Conservation (phyloP, 495 filamentous ascomycete genomes). For the Trichodelitschia bisporula region DNA sequence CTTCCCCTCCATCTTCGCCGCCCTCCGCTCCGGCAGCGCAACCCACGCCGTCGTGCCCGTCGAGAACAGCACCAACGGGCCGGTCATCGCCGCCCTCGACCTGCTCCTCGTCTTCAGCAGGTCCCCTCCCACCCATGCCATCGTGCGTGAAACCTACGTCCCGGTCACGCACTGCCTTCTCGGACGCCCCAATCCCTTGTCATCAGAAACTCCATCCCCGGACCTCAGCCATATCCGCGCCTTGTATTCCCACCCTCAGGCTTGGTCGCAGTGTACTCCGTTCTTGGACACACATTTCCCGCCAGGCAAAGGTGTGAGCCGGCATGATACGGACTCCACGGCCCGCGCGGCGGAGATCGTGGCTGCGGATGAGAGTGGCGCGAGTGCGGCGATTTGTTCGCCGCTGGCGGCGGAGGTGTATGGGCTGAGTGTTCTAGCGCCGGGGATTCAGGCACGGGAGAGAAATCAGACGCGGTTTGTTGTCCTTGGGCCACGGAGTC, state of each 20-base stretch:
- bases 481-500: no score
- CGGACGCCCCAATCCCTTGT: conserved; percentile 19
- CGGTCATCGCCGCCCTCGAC: conserved; percentile 71
- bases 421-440: conserved; percentile 41
- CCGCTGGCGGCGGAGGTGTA: conserved; percentile 40
- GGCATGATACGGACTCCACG: conserved; percentile 69
- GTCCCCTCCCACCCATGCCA: conserved; percentile 38
- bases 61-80: conserved; percentile 88
- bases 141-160: conserved; percentile 55
- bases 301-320: conserved; percentile 31
- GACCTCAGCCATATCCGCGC: conserved; percentile 24
- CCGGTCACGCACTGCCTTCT: conserved; percentile 71
- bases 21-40: conserved; percentile 37
- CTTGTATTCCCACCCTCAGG: conserved; percentile 74
- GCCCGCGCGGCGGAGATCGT: conserved; percentile 60
- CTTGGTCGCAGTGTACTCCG: conserved; percentile 72
- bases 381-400: conserved; percentile 52
- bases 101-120: conserved; percentile 40
- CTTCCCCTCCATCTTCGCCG: conserved; percentile 47
- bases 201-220: conserved; percentile 7
- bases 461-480: conserved; percentile 86
- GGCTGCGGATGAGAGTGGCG: conserved; percentile 29
- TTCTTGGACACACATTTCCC: conserved; percentile 38
- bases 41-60: conserved; percentile 71
- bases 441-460: conserved; percentile 54